Percentiles rank a stretch among this genome's conserved stretches.
These are phyloP conservation scores for Hypoxylon sp. DNA, from an alignment of 2,329 filamentous ascomycete species.

Conservation along the genomic window DNA sequence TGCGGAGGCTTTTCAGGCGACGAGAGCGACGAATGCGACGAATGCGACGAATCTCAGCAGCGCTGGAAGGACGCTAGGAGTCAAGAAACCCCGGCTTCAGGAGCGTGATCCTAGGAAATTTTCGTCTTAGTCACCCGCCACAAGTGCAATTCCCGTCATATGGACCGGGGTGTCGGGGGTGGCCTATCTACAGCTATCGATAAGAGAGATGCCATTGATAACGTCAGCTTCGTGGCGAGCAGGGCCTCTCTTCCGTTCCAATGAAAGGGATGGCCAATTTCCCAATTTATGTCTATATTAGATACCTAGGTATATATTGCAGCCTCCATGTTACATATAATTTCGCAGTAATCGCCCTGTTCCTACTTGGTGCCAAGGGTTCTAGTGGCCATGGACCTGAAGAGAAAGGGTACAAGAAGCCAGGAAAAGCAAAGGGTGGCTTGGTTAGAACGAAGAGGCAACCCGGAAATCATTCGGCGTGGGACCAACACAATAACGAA, in stretches of 20 bases:
- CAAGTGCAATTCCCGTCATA: background rate
- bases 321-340: slow-evolving; percentile 11
- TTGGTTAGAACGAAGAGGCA: background rate
- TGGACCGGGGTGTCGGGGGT: too few species aligned
- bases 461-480: background rate
- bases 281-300: background rate
- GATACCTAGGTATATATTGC: slow-evolving; percentile 1
- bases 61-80: background rate
- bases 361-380: background rate
- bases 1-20: slow-evolving; percentile 9
- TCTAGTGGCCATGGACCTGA: background rate
- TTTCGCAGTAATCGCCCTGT: slow-evolving; percentile 4
- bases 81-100: slow-evolving; percentile 8
- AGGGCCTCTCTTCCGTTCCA: slow-evolving; percentile 4
- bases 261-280: slow-evolving; percentile 3
- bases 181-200: slow-evolving; percentile 1
- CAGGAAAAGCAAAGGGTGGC: background rate
- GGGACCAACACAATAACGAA: too few species aligned
- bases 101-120: background rate
- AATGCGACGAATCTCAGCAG: slow-evolving; percentile 4
- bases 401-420: background rate
- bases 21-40: background rate
- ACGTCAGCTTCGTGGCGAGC: slow-evolving; percentile 16
- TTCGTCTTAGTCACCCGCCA: slow-evolving; percentile 22
- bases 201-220: slow-evolving; percentile 3